Base-by-base conservation (phyloP, 1,284 basidiomycete species). In the Lignosus rhinocerotis region DNA sequence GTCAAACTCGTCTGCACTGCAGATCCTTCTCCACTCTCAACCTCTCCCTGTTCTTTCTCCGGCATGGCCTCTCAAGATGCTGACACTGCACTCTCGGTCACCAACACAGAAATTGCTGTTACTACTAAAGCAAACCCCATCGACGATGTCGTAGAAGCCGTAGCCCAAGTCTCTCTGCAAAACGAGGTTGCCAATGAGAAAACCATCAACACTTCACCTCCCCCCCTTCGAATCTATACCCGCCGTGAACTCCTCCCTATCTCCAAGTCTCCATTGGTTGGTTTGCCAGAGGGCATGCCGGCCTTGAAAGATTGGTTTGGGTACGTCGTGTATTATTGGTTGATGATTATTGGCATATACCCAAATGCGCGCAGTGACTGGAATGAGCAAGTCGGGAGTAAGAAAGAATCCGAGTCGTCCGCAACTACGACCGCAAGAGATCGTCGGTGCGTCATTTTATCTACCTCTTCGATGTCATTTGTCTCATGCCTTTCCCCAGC, bases 261-360 rank as follows among this genome's bases (percentile, higher is more conserved):
- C 34, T 82, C 83, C 63, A 83, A 83, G 61, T 93, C 92, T n/a
- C 86, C 88, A n/a, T 75, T 94, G 34, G 88, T 94, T 32, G 78
- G 80, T 58, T 76, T 79, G 46, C 93, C 93, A 6, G 70, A 76
- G 60, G 82, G 81, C 63, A 93, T 94, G 92, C 92, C 92, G 51
- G 75, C 83, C 44, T 76, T 94, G 55, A 92, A 87, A 74, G 84
- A 88, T 47, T 94, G 93, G 93, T 94, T 93, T 75, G 93, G 93
- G 92, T 94, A 72, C 61, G 85, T 74, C 36, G 21, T 38, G 25
- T 38, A 49, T 21, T 56, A 19, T 42, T 17, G 41, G 49, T 47
- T 53, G 72, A 49, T 51, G 48, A 57, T 38, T 52, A 25, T 48
- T 58, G 54, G 45, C 41, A 58, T 60, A 17, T 59, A 66, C 67